Evolutionary conservation across 768 basidiomycete genomes (phyloP), one percentile per base, ranked within the genome.

Genomic region (Naganishia randhawae): DNA sequence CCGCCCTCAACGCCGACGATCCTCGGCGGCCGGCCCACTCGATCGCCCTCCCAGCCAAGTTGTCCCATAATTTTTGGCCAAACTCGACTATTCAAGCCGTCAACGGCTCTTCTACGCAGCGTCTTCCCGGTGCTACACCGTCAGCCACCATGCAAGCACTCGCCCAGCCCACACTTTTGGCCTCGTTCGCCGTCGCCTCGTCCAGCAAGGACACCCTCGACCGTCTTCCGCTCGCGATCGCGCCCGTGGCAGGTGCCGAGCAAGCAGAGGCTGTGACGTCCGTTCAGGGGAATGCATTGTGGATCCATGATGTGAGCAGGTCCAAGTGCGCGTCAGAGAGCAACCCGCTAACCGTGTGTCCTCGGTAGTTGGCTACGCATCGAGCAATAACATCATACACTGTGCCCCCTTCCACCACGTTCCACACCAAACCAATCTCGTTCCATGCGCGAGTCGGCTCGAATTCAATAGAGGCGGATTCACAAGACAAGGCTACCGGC

Each of bases 301-400:
- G 78, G 78, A 80, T 77, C 4, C 78, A 80, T 50, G 78, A 80
- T 68, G 78, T 80, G 72, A 73, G 78, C n/a, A n/a, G n/a, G n/a
- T 71, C 4, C 19, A 29, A 22, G 13, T 42, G 16, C 37, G 16
- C 50, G 27, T 14, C 8, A 8, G 11, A 8, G 10, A 17, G 25
- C 9, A 35, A 29, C 17, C 5, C 29, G 27, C 16, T 37, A 13
- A 31, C 39, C 22, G 39, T 27, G 14, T 39, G 14, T 63, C 27
- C 27, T n/a, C 51, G 13, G 25, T 32, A 70, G 69, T 45, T 70
- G 32, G 35, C 69, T 16, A 65, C 51, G 48, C 65, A 70, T 63
- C 54, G 57, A 13, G 77, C 78, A 1, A 77, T 73, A 29, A 75
- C 76, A 9, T 76, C 76, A 2, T 80, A 75, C 71, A 76, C 78